Conservation (phyloP, 768 basidiomycete genomes). For the Leccinum subgranulosum region DNA sequence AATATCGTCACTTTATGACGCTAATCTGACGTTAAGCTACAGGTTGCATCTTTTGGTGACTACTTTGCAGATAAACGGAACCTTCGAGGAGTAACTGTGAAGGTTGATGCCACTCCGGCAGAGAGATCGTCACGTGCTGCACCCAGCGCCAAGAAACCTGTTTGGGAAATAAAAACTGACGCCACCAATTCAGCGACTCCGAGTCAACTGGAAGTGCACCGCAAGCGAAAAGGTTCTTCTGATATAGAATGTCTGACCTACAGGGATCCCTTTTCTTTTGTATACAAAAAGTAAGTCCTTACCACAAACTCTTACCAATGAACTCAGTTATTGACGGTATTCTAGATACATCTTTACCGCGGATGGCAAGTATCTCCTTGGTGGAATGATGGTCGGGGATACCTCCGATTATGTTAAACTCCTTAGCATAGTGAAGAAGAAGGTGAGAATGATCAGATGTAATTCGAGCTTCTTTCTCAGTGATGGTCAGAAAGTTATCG, state of each 20-base stretch:
- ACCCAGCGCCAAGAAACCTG: neutral
- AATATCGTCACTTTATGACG: neutral
- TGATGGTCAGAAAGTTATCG: slow-evolving; percentile 52
- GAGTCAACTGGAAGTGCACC: neutral
- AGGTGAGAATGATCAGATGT: slow-evolving; percentile 33
- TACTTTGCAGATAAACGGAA: slow-evolving; percentile 58
- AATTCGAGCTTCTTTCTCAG: neutral
- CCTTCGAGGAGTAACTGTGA: slow-evolving; percentile 3
- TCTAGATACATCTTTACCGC: slow-evolving; percentile 61
- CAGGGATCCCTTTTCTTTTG: slow-evolving; percentile 65
- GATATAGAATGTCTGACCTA: slow-evolving; percentile 59
- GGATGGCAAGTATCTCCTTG: slow-evolving; percentile 68
- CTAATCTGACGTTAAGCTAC: neutral
- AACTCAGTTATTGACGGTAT: neutral
- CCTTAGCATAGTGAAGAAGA: slow-evolving; percentile 68
- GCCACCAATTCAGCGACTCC: neutral
- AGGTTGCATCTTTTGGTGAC: slow-evolving; percentile 71
- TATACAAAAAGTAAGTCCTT: slow-evolving; percentile 58
- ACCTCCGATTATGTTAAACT: slow-evolving; percentile 66
- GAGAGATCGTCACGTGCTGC: neutral
- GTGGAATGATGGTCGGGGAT: slow-evolving; percentile 82
- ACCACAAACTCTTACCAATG: neutral
- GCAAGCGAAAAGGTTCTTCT: neutral
- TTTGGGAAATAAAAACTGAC: slow-evolving; percentile 23
- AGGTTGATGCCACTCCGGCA: neutral